phyloP scores from a whole-genome alignment of 306 rosid genomes.

The Casuarina equisetifolia region DNA sequence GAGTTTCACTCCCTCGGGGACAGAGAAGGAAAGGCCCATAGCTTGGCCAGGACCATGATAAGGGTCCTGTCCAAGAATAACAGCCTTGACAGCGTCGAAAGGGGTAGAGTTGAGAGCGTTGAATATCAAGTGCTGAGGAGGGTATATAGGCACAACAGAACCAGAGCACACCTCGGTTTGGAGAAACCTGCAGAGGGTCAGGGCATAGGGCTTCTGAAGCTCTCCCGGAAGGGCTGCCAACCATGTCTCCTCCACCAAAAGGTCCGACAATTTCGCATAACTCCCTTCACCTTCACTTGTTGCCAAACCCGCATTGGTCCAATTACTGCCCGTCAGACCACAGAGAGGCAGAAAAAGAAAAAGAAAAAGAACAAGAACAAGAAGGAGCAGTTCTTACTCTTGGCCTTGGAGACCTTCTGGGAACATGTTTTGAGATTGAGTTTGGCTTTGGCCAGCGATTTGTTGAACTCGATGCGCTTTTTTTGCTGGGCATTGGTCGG shows the following conservation, averaged over 20 bases:
- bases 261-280: slow-evolving; percentile 56
- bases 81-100: slow-evolving; percentile 71
- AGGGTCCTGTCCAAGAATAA: slow-evolving; percentile 95
- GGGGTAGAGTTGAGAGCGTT: slow-evolving; percentile 89
- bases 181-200: slow-evolving; percentile 62
- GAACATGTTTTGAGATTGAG: slow-evolving; percentile 65
- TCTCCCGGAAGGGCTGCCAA: slow-evolving; percentile 64
- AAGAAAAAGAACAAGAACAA: neutral
- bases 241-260: slow-evolving; percentile 84
- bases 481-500: slow-evolving; percentile 27
- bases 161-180: slow-evolving; percentile 50
- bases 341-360: neutral
- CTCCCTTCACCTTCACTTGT: slow-evolving; percentile 15
- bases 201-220: slow-evolving; percentile 67
- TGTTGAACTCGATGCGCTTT: slow-evolving; percentile 61
- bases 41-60: slow-evolving; percentile 99
- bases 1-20: slow-evolving; percentile 80
- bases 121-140: slow-evolving; percentile 84
- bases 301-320: neutral
- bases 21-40: slow-evolving; percentile 97
- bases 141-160: slow-evolving; percentile 45
- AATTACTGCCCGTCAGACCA: neutral
- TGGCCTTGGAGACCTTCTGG: slow-evolving; percentile 42
- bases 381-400: slow-evolving; percentile 27
- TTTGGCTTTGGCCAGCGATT: slow-evolving; percentile 60